Base-by-base conservation (phyloP, 2,329 filamentous ascomycete species). In the Ophiostoma quercus region DNA sequence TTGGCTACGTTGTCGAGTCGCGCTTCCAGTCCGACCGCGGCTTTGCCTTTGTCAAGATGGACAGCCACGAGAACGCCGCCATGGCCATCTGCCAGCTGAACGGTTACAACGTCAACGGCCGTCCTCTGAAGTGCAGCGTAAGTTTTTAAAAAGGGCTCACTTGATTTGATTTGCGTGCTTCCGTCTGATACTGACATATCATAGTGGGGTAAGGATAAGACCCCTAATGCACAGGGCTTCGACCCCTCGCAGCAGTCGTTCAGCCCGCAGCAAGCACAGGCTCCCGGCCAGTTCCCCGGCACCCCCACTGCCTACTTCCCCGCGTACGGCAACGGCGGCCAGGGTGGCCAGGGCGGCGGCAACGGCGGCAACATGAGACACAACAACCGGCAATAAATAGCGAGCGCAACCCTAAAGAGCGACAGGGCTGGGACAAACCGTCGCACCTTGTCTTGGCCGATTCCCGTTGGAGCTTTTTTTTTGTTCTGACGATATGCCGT, bases 1-100 rank as follows among this genome's bases (percentile, higher is more conserved):
- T 98, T 78, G 95, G 95, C 70, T 98, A 92, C 77, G 95, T 99
- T 63, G 91, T 96, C 68, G 95, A 99, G 82, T 97, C 94, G 67
- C 92, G 95, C 71, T 96, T 99, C 86, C 95, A 99, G 82, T 93
- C 95, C 69, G 95, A 99, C 79, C 92, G 95, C 75, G 95, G 95
- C 16, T 99, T 99, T 79, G 93, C 95, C 8, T 99, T 99, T 79
- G 92, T 99, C 80, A 99, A 99, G 85, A 97, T 99, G 94, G 95
- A 99, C 79, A 91, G 89, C 7, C 95, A 99, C 77, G 95, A 99
- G 82, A 97, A 97, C 77, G 95, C 95, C 2, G 94, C 95, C 69
- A 97, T 97, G 91, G 93, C 94, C 43, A 99, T 99, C 77, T 99
- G 95, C 81, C 94, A 98, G 79, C 86, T 99, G 77, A 98, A 94